Base-by-base conservation (phyloP, 768 basidiomycete genomes). In the Pleurotus tuber-regium region DNA sequence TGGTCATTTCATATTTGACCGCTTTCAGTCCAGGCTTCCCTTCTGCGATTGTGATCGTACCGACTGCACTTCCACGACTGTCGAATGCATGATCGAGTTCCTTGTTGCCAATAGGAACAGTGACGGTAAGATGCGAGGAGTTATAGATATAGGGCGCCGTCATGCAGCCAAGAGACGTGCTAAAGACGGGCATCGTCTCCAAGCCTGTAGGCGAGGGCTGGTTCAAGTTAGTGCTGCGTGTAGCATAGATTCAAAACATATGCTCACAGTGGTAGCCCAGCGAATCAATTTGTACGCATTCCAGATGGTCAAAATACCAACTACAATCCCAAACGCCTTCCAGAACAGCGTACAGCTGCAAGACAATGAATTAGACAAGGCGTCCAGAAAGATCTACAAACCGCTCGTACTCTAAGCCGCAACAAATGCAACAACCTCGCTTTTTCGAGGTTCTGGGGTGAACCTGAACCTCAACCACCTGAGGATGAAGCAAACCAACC, bases 181-280 rank as follows among this genome's bases (percentile, higher is more conserved):
- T 74, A 66, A 74, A 84, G 23, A 62, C 70, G 0, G 82, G 83
- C 74, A 82, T 78, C n/a, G 65, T 61, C 57, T 84, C 81, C 4
- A 83, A 65, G 9, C 79, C 79, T 31, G 77, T 77, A 1, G 76
- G 74, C 0, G 70, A 59, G 30, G 74, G 72, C 81, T 82, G 55
- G 19, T 26, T 16, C 12, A 46, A 18, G 28, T 29, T n/a, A 40
- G 28, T 53, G 47, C 38, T 39, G 14, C 21, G 18, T 10, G 21
- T 39, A 28, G 35, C 8, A 24, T 12, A 11, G 19, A 23, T 28
- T 8, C 33, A 14, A 10, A n/a, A 5, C 11, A 18, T 5, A 12
- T 38, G 63, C 69, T 50, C 53, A 80, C 82, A 36, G 71, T 73
- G 11, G 71, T 61, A 28, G 73, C 74, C 79, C 80, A 83, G 25